Evolutionary conservation across 1,284 basidiomycete genomes (phyloP).

Genomic region (Singerocomus inundabilis): DNA sequence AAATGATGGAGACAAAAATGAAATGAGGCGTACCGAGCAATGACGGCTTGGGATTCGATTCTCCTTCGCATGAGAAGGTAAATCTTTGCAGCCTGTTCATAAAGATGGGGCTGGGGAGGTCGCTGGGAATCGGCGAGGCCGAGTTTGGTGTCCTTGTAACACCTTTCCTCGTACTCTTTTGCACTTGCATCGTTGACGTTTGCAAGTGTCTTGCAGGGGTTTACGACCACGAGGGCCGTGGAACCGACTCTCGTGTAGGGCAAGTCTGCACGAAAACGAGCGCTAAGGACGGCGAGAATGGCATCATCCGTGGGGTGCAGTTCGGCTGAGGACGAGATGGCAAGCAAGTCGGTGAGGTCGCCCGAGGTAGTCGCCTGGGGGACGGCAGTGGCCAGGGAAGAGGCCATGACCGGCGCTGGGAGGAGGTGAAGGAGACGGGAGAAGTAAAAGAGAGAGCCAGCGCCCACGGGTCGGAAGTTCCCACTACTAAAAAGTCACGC

Average conservation of each 20-base stretch:
- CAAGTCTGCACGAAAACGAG: conserved; percentile 83
- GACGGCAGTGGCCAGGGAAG: conserved; percentile 32
- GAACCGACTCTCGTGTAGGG: conserved; percentile 78
- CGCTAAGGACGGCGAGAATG: conserved; percentile 74
- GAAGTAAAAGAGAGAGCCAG: background rate
- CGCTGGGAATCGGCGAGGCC: conserved; percentile 59
- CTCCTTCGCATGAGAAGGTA: conserved; percentile 84
- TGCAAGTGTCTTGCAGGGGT: conserved; percentile 83
- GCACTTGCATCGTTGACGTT: conserved; percentile 82
- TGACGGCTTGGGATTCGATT: conserved; percentile 75
- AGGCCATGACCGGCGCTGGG: conserved; percentile 37
- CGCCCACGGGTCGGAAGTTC: background rate
- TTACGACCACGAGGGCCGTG: conserved; percentile 76
- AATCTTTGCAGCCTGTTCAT: conserved; percentile 81
- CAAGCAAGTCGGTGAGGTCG: conserved; percentile 72
- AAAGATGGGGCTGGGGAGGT: conserved; percentile 80
- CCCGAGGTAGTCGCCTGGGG: conserved; percentile 50
- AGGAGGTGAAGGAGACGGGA: conserved; percentile 4
- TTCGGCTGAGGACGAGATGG: conserved; percentile 57
- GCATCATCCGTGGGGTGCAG: conserved; percentile 81
- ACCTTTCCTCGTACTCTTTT: conserved; percentile 78
- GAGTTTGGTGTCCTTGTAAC: conserved; percentile 72
- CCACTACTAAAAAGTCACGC: too few relatives aligned
- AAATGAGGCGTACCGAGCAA: conserved; percentile 64
- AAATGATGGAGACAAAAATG: conserved; percentile 5